These are phyloP conservation scores for Boeremia exigua DNA, from an alignment of 2,329 filamentous ascomycete genomes.

Conservation along the genomic window DNA sequence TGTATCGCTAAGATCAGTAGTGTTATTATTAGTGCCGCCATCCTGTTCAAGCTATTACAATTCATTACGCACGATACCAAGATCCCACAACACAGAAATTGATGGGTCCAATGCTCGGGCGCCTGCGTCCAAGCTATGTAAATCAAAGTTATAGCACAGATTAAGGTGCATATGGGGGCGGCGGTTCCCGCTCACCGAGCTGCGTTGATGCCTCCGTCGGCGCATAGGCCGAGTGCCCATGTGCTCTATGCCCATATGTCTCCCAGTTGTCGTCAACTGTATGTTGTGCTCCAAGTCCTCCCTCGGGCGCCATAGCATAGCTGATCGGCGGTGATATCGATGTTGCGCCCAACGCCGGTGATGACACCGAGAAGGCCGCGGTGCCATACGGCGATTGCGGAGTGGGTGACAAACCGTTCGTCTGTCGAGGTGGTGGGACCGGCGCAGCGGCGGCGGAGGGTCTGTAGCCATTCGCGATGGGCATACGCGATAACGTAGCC, in stretches of 20 bases:
- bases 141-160: no score
- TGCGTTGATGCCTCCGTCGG: slow-evolving; percentile 29
- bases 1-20: background rate
- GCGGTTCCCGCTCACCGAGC: slow-evolving; percentile 29
- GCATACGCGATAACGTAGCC: slow-evolving; percentile 44
- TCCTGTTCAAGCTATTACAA: background rate
- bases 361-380: slow-evolving; percentile 35
- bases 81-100: background rate
- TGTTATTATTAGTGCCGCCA: background rate
- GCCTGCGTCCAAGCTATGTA: background rate
- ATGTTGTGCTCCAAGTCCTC: slow-evolving; percentile 13
- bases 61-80: background rate
- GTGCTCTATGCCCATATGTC: slow-evolving; percentile 22
- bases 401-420: slow-evolving; percentile 19
- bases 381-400: slow-evolving; percentile 34
- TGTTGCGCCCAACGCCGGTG: slow-evolving; percentile 34
- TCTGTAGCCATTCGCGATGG: slow-evolving; percentile 40
- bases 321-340: slow-evolving; percentile 26
- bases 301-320: slow-evolving; percentile 20
- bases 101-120: background rate
- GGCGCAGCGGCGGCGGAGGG: slow-evolving; percentile 22
- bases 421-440: slow-evolving; percentile 21
- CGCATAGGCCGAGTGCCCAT: slow-evolving; percentile 17
- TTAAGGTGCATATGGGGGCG: slow-evolving; percentile 26
- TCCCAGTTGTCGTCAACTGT: slow-evolving; percentile 40